A percentile compares a stretch with the other conserved stretches of the same genome.
phyloP scores from a whole-genome alignment of 2,329 filamentous ascomycete species.

The Macroventuria anomochaeta region DNA sequence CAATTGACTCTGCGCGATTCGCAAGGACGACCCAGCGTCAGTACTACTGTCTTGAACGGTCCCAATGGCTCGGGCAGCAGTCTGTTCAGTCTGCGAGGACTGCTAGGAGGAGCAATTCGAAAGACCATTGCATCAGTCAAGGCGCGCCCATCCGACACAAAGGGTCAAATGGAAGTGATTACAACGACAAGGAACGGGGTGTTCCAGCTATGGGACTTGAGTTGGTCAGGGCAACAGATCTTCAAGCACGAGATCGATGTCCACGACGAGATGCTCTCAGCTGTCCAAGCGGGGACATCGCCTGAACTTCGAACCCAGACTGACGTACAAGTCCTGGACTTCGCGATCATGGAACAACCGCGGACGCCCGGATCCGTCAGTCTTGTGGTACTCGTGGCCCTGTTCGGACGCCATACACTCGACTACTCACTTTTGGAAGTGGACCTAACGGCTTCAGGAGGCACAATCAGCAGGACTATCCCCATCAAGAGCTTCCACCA shows the following conservation, averaged over 20 bases:
- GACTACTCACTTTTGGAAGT: slow-evolving; percentile 80
- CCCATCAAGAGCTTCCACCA: slow-evolving; percentile 64
- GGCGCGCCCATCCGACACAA: slow-evolving; percentile 71
- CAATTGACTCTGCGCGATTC: slow-evolving; percentile 86
- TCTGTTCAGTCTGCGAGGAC: slow-evolving; percentile 80
- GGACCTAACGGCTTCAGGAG: slow-evolving; percentile 61
- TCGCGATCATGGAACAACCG: slow-evolving; percentile 65
- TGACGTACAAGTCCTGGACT: slow-evolving; percentile 78
- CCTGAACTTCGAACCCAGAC: slow-evolving; percentile 58
- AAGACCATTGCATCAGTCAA: slow-evolving; percentile 82
- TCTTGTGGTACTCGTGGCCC: slow-evolving; percentile 43
- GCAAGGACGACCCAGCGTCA: slow-evolving; percentile 83
- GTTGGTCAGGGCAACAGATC: slow-evolving; percentile 83
- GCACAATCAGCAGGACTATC: slow-evolving; percentile 69
- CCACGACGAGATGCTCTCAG: slow-evolving; percentile 67
- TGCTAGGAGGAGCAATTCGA: slow-evolving; percentile 72
- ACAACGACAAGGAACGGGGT: slow-evolving; percentile 78
- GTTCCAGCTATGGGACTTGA: slow-evolving; percentile 85
- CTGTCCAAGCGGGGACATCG: slow-evolving; percentile 63
- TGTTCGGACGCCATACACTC: slow-evolving; percentile 42
- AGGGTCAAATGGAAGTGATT: slow-evolving; percentile 85
- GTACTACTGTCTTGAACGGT: slow-evolving; percentile 74
- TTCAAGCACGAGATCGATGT: slow-evolving; percentile 75
- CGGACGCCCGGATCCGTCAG: slow-evolving; percentile 43
- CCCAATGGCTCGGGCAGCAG: slow-evolving; percentile 67